These are phyloP conservation scores for Spirogloea muscicola DNA, from an alignment of 139 green algal genomes.

Conservation along the genomic window DNA sequence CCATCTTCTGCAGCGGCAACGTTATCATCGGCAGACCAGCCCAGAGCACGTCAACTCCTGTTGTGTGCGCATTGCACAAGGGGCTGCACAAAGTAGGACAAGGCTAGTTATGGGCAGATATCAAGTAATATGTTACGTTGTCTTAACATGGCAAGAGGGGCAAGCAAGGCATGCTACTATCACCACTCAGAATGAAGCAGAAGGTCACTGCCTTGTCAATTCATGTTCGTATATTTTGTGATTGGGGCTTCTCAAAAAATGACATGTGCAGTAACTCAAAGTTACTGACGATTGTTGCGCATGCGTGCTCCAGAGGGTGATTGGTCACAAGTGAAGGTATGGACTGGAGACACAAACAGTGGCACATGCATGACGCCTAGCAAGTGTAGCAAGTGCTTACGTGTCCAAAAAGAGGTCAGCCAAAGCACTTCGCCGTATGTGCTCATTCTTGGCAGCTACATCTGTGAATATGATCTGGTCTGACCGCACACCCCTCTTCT, in stretches of 20 bases:
- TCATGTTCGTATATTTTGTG: neutral
- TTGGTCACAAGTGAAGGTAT: neutral
- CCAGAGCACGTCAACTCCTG: constrained; percentile 88
- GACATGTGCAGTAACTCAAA: no score
- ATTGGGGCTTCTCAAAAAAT: neutral
- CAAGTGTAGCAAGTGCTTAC: constrained; percentile 14
- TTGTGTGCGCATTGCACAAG: constrained; percentile 89
- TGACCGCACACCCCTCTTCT: constrained; percentile 57
- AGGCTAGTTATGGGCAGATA: neutral
- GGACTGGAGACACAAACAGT: constrained; percentile 18
- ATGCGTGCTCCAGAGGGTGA: no score
- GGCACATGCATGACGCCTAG: neutral
- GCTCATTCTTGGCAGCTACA: constrained; percentile 75
- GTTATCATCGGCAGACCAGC: constrained; percentile 81
- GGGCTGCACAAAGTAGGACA: constrained; percentile 30
- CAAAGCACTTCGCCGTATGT: constrained; percentile 73
- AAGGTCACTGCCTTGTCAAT: neutral
- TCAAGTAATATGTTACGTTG: neutral
- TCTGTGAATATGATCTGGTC: constrained; percentile 86
- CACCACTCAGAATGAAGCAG: neutral
- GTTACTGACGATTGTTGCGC: no score
- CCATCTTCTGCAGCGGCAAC: constrained; percentile 81
- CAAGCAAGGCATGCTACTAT: neutral
- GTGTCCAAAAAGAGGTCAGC: constrained; percentile 92
- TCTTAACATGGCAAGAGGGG: neutral